These are phyloP conservation scores for Paraphoma sp. DNA, from an alignment of 2,329 filamentous ascomycete genomes.

Conservation along the genomic window DNA sequence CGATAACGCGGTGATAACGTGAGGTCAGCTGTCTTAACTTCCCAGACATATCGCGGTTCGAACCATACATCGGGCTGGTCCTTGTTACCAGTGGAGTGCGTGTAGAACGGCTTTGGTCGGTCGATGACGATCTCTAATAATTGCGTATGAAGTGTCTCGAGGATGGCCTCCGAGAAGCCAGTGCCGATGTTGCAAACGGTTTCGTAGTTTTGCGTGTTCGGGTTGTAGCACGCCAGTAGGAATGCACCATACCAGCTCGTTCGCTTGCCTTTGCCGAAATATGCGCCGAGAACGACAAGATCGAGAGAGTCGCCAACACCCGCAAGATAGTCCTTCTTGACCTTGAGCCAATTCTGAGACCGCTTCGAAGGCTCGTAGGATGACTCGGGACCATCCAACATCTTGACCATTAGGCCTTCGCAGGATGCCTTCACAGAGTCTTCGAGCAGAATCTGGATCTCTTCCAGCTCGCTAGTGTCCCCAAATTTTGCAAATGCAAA, in stretches of 20 bases:
- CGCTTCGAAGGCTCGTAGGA: slow-evolving; percentile 96
- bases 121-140: slow-evolving; percentile 84
- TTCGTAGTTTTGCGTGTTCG: slow-evolving; percentile 81
- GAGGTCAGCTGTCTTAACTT: slow-evolving; percentile 95
- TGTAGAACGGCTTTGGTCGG: slow-evolving; percentile 91
- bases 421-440: slow-evolving; percentile 95
- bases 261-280: slow-evolving; percentile 92
- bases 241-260: slow-evolving; percentile 96
- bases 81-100: slow-evolving; percentile 81
- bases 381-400: slow-evolving; percentile 91
- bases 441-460: slow-evolving; percentile 91
- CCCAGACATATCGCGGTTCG: slow-evolving; percentile 93
- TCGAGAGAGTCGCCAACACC: slow-evolving; percentile 96
- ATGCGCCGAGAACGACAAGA: slow-evolving; percentile 92
- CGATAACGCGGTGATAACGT: slow-evolving; percentile 92
- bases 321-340: slow-evolving; percentile 97
- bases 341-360: slow-evolving; percentile 97
- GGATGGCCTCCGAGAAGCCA: slow-evolving; percentile 90
- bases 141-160: slow-evolving; percentile 82
- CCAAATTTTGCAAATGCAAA: slow-evolving; percentile 89
- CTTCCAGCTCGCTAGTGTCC: slow-evolving; percentile 86
- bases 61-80: slow-evolving; percentile 99
- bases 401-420: slow-evolving; percentile 99
- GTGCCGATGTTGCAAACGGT: slow-evolving; percentile 99
- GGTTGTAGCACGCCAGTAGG: slow-evolving; percentile 91